These are phyloP conservation scores for Xylogone sp. DNA, from an alignment of 2,329 filamentous ascomycete genomes.

Conservation along the genomic window DNA sequence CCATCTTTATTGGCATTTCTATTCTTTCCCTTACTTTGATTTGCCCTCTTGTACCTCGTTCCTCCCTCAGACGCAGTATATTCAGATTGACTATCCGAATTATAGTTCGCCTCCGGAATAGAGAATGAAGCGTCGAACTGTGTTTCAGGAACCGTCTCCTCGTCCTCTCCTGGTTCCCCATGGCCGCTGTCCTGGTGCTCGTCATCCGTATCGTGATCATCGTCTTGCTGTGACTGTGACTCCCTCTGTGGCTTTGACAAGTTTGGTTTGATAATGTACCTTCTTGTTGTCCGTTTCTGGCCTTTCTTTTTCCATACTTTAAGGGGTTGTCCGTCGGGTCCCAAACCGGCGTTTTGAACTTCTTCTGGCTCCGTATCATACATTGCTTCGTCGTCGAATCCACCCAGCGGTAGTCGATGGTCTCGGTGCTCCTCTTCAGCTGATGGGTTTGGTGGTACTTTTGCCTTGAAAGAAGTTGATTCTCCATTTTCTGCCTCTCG, in stretches of 20 bases:
- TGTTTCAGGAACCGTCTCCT: conserved; percentile 21
- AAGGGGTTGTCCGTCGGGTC: conserved; percentile 54
- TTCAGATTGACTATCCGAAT: conserved; percentile 24
- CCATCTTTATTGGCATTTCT: conserved; percentile 26
- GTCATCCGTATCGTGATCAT: conserved; percentile 24
- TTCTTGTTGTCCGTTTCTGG: conserved; percentile 72
- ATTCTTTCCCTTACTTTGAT: conserved; percentile 24
- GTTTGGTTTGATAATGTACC: conserved; percentile 59
- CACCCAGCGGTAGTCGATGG: conserved; percentile 45
- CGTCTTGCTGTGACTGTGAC: conserved; percentile 27
- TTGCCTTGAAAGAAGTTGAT: conserved; percentile 5
- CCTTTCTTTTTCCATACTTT: conserved; percentile 78
- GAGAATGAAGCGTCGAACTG: conserved; percentile 12
- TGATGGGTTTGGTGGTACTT: conserved; percentile 14
- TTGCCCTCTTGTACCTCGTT: conserved; percentile 26
- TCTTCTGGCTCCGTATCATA: conserved; percentile 52
- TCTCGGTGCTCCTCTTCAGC: conserved; percentile 28
- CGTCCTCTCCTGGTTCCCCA: conserved; percentile 34
- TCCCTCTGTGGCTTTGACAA: conserved; percentile 43
- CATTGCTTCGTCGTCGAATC: conserved; percentile 59
- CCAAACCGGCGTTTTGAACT: conserved; percentile 31
- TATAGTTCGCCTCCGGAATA: conserved; percentile 19
- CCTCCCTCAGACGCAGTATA: conserved; percentile 31
- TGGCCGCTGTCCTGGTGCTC: conserved; percentile 31
- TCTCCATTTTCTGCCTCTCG: conserved; percentile 61